Evolutionary conservation across 495 filamentous ascomycete species (phyloP), one percentile per base, ranked within the genome.

Genomic region (Glonium stellatum): DNA sequence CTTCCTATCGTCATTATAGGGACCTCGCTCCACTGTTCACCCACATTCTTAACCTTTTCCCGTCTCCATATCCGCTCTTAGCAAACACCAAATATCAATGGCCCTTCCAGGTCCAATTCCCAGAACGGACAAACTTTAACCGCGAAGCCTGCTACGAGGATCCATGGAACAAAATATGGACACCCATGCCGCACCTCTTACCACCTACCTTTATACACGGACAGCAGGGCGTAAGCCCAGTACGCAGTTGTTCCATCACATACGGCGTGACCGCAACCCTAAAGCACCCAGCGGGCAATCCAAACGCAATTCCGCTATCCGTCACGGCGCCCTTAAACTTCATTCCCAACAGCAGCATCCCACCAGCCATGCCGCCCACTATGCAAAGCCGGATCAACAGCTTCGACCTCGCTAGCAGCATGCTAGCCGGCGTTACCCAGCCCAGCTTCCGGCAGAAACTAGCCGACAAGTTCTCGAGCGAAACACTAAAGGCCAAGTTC

Each of bases 191-290:
- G 1, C 63, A 66, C 34, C 4, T 22, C 36, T 58, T 66, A 4
- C 63, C 63, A 5, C 63, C 63, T 1, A 66, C 58, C 9, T 66
- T 66, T 34, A 42, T 49, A n/a, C 25, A 15, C 31, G 58, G 54
- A 0, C 44, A 5, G 0, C 1, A 34, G 8, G 6, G 27, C 11
- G 52, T 55, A n/a, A n/a, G n/a, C 31, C 0, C 9, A 2, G 58
- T 59, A 1, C 58, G 61, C 47, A 23, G 55, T 13, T 25, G 31
- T n/a, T n/a, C 35, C 18, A 56, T 66, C 41, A 12, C 41, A 6
- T 66, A 66, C 41, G 58, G 58, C 19, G 58, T 66, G 15, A 61
- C 63, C 4, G 59, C 54, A 0, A 31, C 18, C 8, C 54, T 66
- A 11, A 53, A 19, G 1, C n/a, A 0, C 50, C 21, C 22, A n/a